Evolutionary conservation across 2,329 filamentous ascomycete species (phyloP).

Genomic region (Fusarium sp.): DNA sequence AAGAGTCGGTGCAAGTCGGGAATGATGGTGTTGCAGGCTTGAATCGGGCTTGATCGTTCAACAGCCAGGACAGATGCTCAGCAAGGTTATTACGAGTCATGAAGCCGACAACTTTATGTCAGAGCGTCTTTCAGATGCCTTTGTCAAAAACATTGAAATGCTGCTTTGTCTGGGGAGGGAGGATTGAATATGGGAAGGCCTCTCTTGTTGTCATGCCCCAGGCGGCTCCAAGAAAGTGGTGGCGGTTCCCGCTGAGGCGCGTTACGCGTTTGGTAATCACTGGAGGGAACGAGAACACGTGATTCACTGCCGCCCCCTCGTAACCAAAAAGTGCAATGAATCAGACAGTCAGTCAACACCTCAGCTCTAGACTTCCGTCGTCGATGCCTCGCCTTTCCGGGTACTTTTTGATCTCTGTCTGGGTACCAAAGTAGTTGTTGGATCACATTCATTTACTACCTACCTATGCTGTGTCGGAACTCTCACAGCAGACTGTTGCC

Average conservation of each 20-base stretch:
- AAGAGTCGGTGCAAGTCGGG: slow-evolving; percentile 47
- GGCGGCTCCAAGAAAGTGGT: slow-evolving; percentile 14
- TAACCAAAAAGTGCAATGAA: slow-evolving; percentile 7
- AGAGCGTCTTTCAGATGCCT: slow-evolving; percentile 36
- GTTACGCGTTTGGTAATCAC: slow-evolving; percentile 49
- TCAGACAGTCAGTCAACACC: slow-evolving; percentile 13
- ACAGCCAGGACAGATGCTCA: slow-evolving; percentile 66
- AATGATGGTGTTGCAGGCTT: slow-evolving; percentile 53
- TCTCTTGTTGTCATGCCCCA: slow-evolving; percentile 40
- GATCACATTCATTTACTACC: no score
- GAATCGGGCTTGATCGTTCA: slow-evolving; percentile 57
- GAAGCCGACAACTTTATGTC: slow-evolving; percentile 52
- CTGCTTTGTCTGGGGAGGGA: slow-evolving; percentile 15
- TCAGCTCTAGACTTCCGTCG: no score
- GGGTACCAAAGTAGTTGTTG: no score
- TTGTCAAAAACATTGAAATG: slow-evolving; percentile 40
- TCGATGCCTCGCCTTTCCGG: no score
- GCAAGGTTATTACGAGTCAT: slow-evolving; percentile 71
- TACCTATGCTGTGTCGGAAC: no score
- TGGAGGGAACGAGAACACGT: slow-evolving; percentile 44
- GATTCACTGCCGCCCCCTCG: slow-evolving; percentile 19
- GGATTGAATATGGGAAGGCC: slow-evolving; percentile 20
- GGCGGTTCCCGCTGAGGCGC: slow-evolving; percentile 40
- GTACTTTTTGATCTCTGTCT: no score
- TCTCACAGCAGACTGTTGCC: no score